Evolutionary conservation across 305 asterid genomes (phyloP).

Genomic region (Withania somnifera): DNA sequence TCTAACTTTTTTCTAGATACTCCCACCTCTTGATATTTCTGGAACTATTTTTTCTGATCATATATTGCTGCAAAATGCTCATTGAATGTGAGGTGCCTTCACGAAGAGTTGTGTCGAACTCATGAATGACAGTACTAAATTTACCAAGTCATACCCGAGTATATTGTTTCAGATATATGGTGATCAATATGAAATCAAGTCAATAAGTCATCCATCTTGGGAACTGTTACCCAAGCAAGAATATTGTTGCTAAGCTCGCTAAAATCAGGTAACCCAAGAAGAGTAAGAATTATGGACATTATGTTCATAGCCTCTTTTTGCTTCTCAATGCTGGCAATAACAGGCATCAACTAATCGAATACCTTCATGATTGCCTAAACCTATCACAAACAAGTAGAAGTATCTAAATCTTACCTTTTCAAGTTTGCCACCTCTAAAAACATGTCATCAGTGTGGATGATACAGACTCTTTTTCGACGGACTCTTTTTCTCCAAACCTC

Average conservation of each 20-base stretch:
- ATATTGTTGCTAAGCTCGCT: background rate
- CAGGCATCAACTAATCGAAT: background rate
- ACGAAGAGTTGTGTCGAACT: background rate
- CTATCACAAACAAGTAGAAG: background rate
- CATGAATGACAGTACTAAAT: background rate
- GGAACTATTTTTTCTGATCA: background rate
- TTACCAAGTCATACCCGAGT: background rate
- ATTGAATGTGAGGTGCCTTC: background rate
- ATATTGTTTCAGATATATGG: background rate
- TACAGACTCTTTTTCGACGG: background rate
- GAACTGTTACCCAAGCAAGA: background rate
- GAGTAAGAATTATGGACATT: background rate
- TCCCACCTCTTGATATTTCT: too few species aligned
- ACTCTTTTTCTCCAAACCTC: background rate
- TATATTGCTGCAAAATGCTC: background rate
- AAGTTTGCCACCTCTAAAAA: background rate
- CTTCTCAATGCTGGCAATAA: background rate
- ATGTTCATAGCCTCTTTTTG: background rate
- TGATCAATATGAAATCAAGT: background rate
- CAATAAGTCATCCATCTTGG: background rate
- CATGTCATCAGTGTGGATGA: background rate
- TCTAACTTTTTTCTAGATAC: background rate
- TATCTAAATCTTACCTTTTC: background rate
- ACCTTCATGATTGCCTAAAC: background rate
- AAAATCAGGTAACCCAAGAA: background rate